Base-by-base conservation (phyloP, 306 rosid genomes). In the Begonia loranthoides region DNA sequence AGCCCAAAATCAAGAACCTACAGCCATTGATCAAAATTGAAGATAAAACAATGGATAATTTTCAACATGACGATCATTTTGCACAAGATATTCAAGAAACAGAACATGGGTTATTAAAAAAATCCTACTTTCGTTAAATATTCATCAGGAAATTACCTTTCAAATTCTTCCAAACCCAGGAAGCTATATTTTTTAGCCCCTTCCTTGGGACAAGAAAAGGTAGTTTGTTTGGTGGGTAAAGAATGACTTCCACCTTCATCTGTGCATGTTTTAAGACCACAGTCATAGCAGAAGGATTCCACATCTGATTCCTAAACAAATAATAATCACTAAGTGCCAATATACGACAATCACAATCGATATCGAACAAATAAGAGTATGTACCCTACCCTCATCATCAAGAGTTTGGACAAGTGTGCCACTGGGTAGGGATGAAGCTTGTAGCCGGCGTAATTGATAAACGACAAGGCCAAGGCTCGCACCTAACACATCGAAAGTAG, bases 321-420 rank as follows among this genome's bases (percentile, higher is more conserved):
- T 12, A 48, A 51, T 50, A 15, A 56, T 2, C 16, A 15, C 28
- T 51, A 8, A 24, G 13, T 45, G 15, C 9, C 12, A 12, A 57
- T 46, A 57, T n/a, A 17, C 10, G 50, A 60, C 5, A 9, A 4
- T 21, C 13, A 17, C 12, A 17, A 58, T 59, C n/a, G 16, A 52
- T 24, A 49, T 15, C 21, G 22, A 6, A 57, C 13, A 44, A 60
- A 19, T 34, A 44, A 69, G 49, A 16, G 52, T 39, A 53, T 66
- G 50, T 77, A 87, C 97, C n/a, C n/a, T n/a, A n/a, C n/a, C 97
- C 70, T 70, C 84, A 85, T 82, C 77, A 82, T 77, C 69, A 90
- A 66, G 60, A 70, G 72, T 50, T 62, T 64, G 45, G 94, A 78
- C 16, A 90, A 77, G 62, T 74, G 68, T 7, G 59, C 38, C 61